A percentile compares a stretch with the other conserved stretches of the same genome.
phyloP scores from a whole-genome alignment of 495 filamentous ascomycete genomes.

The Hyaloscypha variabilis region DNA sequence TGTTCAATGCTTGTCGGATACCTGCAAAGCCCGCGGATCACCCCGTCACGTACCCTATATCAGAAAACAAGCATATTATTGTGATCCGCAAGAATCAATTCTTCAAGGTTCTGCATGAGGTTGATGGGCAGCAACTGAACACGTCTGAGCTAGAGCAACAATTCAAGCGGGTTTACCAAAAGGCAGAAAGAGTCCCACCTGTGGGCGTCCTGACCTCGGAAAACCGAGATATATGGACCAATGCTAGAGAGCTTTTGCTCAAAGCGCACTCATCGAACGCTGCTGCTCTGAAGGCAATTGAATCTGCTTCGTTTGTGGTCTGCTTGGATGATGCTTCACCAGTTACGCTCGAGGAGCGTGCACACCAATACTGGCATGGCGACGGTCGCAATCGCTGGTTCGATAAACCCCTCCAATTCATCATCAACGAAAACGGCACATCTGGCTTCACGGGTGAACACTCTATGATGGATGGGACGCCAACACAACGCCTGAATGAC shows the following conservation, averaged over 20 bases:
- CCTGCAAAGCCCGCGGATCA: constrained; percentile 82
- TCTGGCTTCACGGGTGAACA: constrained; percentile 99
- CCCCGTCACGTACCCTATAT: constrained; percentile 75
- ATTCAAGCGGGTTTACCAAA: constrained; percentile 82
- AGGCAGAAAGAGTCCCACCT: constrained; percentile 64
- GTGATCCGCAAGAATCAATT: constrained; percentile 95
- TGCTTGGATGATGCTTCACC: constrained; percentile 94
- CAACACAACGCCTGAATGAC: constrained; percentile 95
- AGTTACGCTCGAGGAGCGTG: constrained; percentile 93
- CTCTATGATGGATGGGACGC: constrained; percentile 99
- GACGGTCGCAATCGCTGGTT: constrained; percentile 96
- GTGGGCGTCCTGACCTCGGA: constrained; percentile 87
- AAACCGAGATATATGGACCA: constrained; percentile 92
- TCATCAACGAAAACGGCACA: constrained; percentile 97
- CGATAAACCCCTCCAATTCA: constrained; percentile 98
- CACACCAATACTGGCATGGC: constrained; percentile 97
- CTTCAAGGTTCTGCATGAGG: constrained; percentile 80
- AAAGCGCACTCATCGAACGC: constrained; percentile 75
- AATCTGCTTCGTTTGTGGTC: constrained; percentile 89
- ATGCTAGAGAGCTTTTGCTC: constrained; percentile 77
- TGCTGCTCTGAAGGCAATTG: constrained; percentile 74
- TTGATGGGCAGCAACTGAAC: constrained; percentile 81
- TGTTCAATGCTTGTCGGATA: constrained; percentile 95
- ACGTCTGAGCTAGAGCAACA: constrained; percentile 85
- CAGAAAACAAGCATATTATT: constrained; percentile 81